Evolutionary conservation across 2,329 filamentous ascomycete genomes (phyloP).

Genomic region (Pseudofabraea citricarpa): DNA sequence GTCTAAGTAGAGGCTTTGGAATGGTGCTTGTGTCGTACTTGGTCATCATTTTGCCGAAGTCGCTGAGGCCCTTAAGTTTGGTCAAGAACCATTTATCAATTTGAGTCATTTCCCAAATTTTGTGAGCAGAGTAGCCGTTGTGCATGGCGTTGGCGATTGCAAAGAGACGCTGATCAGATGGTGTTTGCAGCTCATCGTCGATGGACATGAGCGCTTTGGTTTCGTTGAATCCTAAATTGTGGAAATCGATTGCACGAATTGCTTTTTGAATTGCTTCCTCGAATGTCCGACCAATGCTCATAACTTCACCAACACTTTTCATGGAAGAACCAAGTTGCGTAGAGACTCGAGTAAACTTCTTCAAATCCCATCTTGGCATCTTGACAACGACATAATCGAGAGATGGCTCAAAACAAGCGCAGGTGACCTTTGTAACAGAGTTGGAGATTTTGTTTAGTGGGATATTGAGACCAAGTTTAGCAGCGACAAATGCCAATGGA

Average conservation of each 20-base stretch:
- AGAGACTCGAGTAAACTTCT: slow-evolving; percentile 97
- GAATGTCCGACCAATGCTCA: slow-evolving; percentile 95
- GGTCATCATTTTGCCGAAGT: slow-evolving; percentile 79
- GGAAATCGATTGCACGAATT: slow-evolving; percentile 89
- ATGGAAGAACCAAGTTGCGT: slow-evolving; percentile 95
- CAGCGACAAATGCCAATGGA: slow-evolving; percentile 91
- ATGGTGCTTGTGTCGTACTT: slow-evolving; percentile 61
- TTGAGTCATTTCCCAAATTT: slow-evolving; percentile 97
- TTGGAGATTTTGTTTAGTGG: slow-evolving; percentile 96
- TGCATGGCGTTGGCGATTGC: slow-evolving; percentile 98
- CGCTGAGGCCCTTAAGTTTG: slow-evolving; percentile 83
- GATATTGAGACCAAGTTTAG: slow-evolving; percentile 91
- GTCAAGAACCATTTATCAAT: slow-evolving; percentile 98
- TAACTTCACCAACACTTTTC: slow-evolving; percentile 99
- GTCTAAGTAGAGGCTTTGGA: slow-evolving; percentile 62
- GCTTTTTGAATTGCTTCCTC: slow-evolving; percentile 99
- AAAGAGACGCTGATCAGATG: slow-evolving; percentile 94
- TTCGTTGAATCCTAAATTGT: slow-evolving; percentile 92
- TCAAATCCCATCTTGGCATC: slow-evolving; percentile 97
- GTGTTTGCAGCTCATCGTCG: slow-evolving; percentile 92
- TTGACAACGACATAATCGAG: slow-evolving; percentile 98
- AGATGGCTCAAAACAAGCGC: slow-evolving; percentile 96
- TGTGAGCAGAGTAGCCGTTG: slow-evolving; percentile 86
- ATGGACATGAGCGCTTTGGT: slow-evolving; percentile 92
- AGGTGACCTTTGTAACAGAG: slow-evolving; percentile 91